phyloP scores from a whole-genome alignment of 768 basidiomycete genomes.

The Leucogyrophana mollusca region DNA sequence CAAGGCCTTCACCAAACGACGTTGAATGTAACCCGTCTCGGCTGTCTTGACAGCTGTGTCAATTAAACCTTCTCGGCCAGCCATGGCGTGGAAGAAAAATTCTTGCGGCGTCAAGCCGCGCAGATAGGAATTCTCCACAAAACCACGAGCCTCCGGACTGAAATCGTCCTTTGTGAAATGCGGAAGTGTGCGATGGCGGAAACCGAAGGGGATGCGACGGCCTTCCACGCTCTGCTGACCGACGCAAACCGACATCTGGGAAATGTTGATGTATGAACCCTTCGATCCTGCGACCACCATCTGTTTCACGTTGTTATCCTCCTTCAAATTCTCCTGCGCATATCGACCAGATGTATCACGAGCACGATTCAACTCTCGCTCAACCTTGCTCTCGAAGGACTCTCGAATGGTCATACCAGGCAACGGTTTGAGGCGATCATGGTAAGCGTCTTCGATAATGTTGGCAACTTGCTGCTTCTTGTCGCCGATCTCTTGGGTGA shows the following conservation, averaged over 20 bases:
- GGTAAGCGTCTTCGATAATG: conserved; percentile 80
- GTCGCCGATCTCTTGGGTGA: conserved; percentile 78
- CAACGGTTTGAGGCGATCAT: conserved; percentile 83
- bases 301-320: conserved; percentile 99
- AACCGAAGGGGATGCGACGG: conserved; percentile 97
- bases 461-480: conserved; percentile 78
- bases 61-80: conserved; percentile 97
- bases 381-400: conserved; percentile 92
- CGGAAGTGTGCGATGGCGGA: conserved; percentile 92
- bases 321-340: conserved; percentile 96
- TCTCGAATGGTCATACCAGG: conserved; percentile 99
- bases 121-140: conserved; percentile 98
- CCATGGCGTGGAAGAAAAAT: conserved; percentile 99
- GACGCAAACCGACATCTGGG: conserved; percentile 99
- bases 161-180: conserved; percentile 99
- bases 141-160: conserved; percentile 95
- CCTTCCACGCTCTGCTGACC: conserved; percentile 99
- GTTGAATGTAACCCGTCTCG: conserved; percentile 98
- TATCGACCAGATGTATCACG: conserved; percentile 95
- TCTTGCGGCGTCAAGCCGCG: conserved; percentile 96
- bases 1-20: conserved; percentile 94
- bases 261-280: conserved; percentile 99
- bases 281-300: conserved; percentile 99
- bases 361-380: conserved; percentile 88
- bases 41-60: conserved; percentile 99